Base-by-base conservation (phyloP, 495 filamentous ascomycete species). In the Xylaria nigripes region DNA sequence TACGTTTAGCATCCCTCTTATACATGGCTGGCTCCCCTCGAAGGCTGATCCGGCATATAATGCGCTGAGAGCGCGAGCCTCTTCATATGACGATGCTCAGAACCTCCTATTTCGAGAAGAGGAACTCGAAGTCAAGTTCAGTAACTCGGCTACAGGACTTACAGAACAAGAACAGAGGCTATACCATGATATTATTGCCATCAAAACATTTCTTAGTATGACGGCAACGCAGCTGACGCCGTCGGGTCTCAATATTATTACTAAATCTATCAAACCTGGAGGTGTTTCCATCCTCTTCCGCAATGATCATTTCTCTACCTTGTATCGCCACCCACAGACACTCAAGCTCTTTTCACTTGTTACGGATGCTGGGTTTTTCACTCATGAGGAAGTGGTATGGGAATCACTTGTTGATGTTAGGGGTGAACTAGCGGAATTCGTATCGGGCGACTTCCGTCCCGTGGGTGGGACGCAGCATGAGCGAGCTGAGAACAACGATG, bases 231-330 rank as follows among this genome's bases (percentile, higher is more conserved):
- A 98, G 61, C 75, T 97, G 5, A 96, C 92, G 2, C 68, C 77
- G 2, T 86, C 84, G 68, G 93, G 93, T 0, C 80, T 98, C 1
- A 76, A 84, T 5, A 79, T 84, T 3, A 80, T 98, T 12, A 73
- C 72, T 2, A 76, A 79, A 42, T 76, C 70, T 6, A 68, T 96
- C 43, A 69, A 73, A 13, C 86, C 89, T 0, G 89, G 89, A 2
- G 80, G 84, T 0, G 75, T 95, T 7, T 87, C 86, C 0, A 97
- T 98, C 45, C 69, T 97, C 2, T 98, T 98, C 72, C 81, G 93
- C 29, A 98, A 98, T 57, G 92, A 97, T 61, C 93, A 98, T 69
- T 98, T 98, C 64, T 86, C 86, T 25, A 97, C 93, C 0, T 64
- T 98, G 0, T 95, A 96, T 66, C 83, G 89, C 54, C 72, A 93